Percentiles rank a stretch among this genome's conserved stretches.
Evolutionary conservation across 2,329 filamentous ascomycete species (phyloP).

Genomic region (Claviceps capensis): DNA sequence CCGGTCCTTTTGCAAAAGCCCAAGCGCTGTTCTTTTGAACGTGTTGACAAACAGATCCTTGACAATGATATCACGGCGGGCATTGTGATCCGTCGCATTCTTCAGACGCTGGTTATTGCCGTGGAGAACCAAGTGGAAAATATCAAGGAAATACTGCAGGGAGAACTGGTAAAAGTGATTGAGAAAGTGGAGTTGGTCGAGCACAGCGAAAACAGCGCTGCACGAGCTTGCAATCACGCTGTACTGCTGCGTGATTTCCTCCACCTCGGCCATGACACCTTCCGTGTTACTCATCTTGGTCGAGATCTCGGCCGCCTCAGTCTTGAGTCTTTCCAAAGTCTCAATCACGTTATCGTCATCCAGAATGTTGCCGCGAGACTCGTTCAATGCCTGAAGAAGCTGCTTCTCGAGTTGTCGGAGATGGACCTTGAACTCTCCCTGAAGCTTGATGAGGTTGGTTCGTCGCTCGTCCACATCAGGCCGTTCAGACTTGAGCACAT

Average conservation of each 20-base stretch:
- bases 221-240: slow-evolving; percentile 85
- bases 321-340: slow-evolving; percentile 94
- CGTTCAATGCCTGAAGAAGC: slow-evolving; percentile 86
- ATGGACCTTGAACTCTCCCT: slow-evolving; percentile 98
- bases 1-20: slow-evolving; percentile 83
- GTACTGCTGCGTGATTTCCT: slow-evolving; percentile 90
- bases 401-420: slow-evolving; percentile 90
- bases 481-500: slow-evolving; percentile 92
- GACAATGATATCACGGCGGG: slow-evolving; percentile 78
- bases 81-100: slow-evolving; percentile 59
- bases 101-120: slow-evolving; percentile 56
- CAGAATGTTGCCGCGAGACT: slow-evolving; percentile 92
- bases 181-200: slow-evolving; percentile 94
- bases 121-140: slow-evolving; percentile 85
- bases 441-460: slow-evolving; percentile 94
- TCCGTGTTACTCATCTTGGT: slow-evolving; percentile 94
- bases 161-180: slow-evolving; percentile 99
- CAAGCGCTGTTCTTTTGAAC: slow-evolving; percentile 86
- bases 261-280: slow-evolving; percentile 95
- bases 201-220: slow-evolving; percentile 90
- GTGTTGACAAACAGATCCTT: slow-evolving; percentile 82
- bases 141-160: slow-evolving; percentile 92
- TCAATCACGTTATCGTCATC: slow-evolving; percentile 98
- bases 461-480: slow-evolving; percentile 94
- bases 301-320: slow-evolving; percentile 90